phyloP scores from a whole-genome alignment of 306 rosid species.

The Quercus robur region DNA sequence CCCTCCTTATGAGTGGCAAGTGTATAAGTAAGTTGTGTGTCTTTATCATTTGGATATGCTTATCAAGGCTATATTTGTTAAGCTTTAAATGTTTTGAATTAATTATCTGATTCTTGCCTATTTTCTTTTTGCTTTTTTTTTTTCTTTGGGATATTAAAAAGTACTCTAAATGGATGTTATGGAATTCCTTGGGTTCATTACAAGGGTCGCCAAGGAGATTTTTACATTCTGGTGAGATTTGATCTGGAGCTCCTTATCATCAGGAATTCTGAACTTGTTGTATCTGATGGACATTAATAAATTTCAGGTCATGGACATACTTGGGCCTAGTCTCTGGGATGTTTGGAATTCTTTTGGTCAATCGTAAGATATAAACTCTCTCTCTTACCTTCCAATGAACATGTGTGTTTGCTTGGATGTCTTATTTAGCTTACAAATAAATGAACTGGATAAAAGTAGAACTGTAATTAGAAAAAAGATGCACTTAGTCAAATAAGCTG shows the following conservation, averaged over 20 bases:
- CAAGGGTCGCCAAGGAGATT: conserved; percentile 97
- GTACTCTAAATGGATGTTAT: conserved; percentile 83
- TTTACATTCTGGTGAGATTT: conserved; percentile 85
- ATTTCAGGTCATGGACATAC: conserved; percentile 93
- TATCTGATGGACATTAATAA: conserved; percentile 29
- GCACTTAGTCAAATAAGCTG: too few species aligned
- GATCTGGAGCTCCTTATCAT: conserved; percentile 17
- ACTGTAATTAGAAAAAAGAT: too few species aligned
- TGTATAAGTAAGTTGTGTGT: conserved; percentile 58
- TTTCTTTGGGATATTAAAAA: conserved; percentile 17
- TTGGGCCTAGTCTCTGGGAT: conserved; percentile 97
- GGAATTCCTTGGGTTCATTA: conserved; percentile 91
- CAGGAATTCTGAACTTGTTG: conserved; percentile 9
- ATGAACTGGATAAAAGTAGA: too few species aligned
- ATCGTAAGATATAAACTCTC: conserved; percentile 49
- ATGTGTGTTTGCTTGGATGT: neutral
- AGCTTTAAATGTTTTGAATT: neutral
- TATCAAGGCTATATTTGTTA: neutral
- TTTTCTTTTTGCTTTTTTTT: conserved; percentile 19
- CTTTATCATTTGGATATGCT: neutral
- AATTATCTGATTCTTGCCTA: conserved; percentile 22
- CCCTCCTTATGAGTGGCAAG: conserved; percentile 97
- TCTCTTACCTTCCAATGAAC: conserved; percentile 6
- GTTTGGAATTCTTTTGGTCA: conserved; percentile 88
- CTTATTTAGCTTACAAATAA: too few species aligned